A percentile compares a stretch with the other conserved stretches of the same genome.
These are phyloP conservation scores for Thymus mandschuricus DNA, from an alignment of 257 asterid genomes.

Conservation along the genomic window DNA sequence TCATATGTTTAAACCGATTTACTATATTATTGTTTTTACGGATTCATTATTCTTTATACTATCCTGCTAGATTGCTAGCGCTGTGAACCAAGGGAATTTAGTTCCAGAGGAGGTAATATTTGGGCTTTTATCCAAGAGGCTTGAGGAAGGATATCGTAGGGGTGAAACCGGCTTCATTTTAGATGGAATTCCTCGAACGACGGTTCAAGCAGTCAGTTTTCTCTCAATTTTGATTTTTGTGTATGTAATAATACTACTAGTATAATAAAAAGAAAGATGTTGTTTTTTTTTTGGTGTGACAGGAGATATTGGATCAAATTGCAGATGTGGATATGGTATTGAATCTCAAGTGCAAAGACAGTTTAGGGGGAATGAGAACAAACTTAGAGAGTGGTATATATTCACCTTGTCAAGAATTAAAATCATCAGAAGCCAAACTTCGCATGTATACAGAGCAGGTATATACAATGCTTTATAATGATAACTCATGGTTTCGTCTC, in stretches of 20 bases:
- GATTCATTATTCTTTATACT: too few species aligned
- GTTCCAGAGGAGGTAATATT: conserved; percentile 82
- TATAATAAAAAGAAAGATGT: too few species aligned
- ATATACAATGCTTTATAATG: conserved; percentile 5
- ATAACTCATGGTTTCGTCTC: too few species aligned
- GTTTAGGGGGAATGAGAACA: conserved; percentile 41
- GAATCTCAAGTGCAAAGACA: conserved; percentile 70
- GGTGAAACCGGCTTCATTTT: conserved; percentile 93
- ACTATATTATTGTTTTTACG: too few species aligned
- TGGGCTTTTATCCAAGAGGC: conserved; percentile 75
- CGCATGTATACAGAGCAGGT: conserved; percentile 67
- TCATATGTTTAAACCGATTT: too few species aligned
- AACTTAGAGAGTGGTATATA: conserved; percentile 36
- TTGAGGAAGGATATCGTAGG: conserved; percentile 78
- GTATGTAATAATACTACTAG: too few species aligned
- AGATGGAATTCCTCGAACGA: conserved; percentile 88
- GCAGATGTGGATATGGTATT: conserved; percentile 83
- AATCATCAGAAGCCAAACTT: conserved; percentile 61
- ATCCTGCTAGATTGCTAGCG: conserved; percentile 57
- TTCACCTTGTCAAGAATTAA: conserved; percentile 44
- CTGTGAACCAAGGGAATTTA: conserved; percentile 73
- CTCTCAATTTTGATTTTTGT: not conserved
- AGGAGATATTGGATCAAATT: conserved; percentile 84
- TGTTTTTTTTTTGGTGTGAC: conserved; percentile 18
- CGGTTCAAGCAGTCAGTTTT: conserved; percentile 76